These are phyloP conservation scores for Hypericum androsaemum DNA, from an alignment of 345 rosid species.

Conservation along the genomic window DNA sequence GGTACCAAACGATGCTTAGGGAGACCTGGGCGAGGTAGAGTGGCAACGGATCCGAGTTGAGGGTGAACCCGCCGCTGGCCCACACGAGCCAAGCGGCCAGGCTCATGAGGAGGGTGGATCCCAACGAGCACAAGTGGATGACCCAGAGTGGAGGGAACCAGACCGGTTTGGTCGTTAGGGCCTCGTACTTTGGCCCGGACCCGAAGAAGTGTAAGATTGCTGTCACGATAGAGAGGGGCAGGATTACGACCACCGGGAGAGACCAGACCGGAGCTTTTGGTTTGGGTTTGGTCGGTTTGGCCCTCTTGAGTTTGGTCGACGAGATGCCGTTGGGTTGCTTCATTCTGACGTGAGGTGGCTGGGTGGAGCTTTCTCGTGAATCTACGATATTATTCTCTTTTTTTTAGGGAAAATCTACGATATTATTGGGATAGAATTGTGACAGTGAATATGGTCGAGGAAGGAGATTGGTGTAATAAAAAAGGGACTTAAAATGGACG, in stretches of 20 bases:
- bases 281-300: too few species aligned
- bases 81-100: conserved; percentile 30
- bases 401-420: too few species aligned
- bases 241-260: neutral
- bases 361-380: too few species aligned
- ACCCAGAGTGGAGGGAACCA: conserved; percentile 31
- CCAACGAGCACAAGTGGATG: conserved; percentile 19
- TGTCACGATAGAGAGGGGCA: conserved; percentile 15
- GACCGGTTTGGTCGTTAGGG: conserved; percentile 12
- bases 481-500: too few species aligned
- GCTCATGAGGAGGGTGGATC: conserved; percentile 27
- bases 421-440: too few species aligned
- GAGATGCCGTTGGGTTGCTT: too few species aligned
- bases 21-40: conserved; percentile 24
- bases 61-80: conserved; percentile 20
- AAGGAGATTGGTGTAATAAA: too few species aligned
- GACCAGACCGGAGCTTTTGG: neutral
- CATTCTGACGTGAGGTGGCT: too few species aligned
- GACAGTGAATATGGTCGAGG: too few species aligned
- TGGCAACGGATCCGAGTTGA: conserved; percentile 16
- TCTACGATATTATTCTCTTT: too few species aligned
- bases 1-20: conserved; percentile 27
- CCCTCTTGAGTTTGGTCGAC: too few species aligned
- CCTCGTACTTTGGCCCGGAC: conserved; percentile 18
- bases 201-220: conserved; percentile 24